These are phyloP conservation scores for Camellia japonica DNA, from an alignment of 148 eudicot species.

Conservation along the genomic window DNA sequence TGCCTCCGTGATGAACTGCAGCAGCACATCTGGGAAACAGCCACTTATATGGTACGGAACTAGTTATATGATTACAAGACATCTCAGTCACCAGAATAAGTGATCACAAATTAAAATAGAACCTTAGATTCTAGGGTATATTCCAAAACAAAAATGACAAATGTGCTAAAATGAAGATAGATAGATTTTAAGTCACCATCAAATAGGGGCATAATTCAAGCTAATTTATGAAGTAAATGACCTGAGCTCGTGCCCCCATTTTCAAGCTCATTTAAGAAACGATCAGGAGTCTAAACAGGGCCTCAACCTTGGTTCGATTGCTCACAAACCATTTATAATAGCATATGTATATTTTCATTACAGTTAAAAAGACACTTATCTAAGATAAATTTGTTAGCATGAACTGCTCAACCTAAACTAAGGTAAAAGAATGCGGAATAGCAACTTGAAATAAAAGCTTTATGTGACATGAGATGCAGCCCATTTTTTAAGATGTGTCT, in stretches of 20 bases:
- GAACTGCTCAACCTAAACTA: neutral
- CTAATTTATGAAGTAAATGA: neutral
- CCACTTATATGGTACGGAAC: conserved; percentile 83
- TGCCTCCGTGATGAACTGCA: conserved; percentile 95
- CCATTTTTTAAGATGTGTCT: too few species aligned
- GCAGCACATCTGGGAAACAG: conserved; percentile 76
- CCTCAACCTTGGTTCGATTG: neutral
- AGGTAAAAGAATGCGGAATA: too few species aligned
- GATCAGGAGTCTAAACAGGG: neutral
- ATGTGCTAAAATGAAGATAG: neutral
- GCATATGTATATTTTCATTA: neutral
- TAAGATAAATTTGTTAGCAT: neutral
- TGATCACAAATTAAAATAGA: neutral
- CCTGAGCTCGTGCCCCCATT: neutral
- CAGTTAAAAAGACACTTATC: neutral
- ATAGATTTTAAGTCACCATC: neutral
- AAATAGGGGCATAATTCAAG: neutral
- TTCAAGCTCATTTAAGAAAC: neutral
- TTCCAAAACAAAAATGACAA: neutral
- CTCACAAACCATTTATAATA: neutral
- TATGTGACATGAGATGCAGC: too few species aligned
- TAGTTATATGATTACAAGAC: conserved; percentile 15
- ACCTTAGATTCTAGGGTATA: neutral
- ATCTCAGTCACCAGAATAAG: conserved; percentile 4
- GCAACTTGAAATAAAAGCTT: too few species aligned